phyloP scores from a whole-genome alignment of 768 basidiomycete genomes.

The Royoungia palumana region DNA sequence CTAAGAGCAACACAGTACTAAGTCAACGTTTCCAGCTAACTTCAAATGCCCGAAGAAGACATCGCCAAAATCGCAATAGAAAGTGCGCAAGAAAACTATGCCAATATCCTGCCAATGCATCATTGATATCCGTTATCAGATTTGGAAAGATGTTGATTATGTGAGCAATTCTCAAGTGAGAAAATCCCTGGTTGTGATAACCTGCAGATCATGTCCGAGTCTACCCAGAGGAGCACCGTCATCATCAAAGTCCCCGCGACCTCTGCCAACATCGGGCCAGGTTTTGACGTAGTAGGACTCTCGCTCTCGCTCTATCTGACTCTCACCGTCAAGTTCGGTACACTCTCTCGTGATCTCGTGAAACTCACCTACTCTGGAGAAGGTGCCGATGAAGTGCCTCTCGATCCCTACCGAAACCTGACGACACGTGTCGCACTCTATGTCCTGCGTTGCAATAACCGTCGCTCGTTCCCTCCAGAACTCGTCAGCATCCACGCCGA shows the following conservation, averaged over 20 bases:
- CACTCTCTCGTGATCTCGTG: slow-evolving; percentile 47
- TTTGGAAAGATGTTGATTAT: too few relatives aligned
- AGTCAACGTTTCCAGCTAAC: too few relatives aligned
- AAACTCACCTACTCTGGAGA: slow-evolving; percentile 79
- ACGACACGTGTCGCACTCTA: slow-evolving; percentile 97
- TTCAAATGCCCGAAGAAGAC: too few relatives aligned
- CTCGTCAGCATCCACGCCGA: slow-evolving; percentile 66
- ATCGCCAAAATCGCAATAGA: too few relatives aligned
- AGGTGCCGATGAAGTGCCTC: slow-evolving; percentile 86
- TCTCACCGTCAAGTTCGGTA: slow-evolving; percentile 55
- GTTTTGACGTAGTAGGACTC: slow-evolving; percentile 99
- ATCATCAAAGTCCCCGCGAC: slow-evolving; percentile 91
- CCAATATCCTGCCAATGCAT: too few relatives aligned
- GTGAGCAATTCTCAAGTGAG: too few relatives aligned
- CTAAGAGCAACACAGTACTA: too few relatives aligned
- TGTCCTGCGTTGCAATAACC: slow-evolving; percentile 85
- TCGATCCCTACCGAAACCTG: slow-evolving; percentile 95
- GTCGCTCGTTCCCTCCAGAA: slow-evolving; percentile 70
- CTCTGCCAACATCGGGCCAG: slow-evolving; percentile 97
- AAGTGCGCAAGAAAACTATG: too few relatives aligned
- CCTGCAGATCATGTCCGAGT: slow-evolving; percentile 27
- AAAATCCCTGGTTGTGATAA: too few relatives aligned
- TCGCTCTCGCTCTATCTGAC: slow-evolving; percentile 85
- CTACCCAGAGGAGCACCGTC: slow-evolving; percentile 36
- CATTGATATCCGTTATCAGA: too few relatives aligned